Evolutionary conservation across 2,329 filamentous ascomycete genomes (phyloP), one percentile per base, ranked within the genome.

Genomic region (Hymenoscyphus scutula): DNA sequence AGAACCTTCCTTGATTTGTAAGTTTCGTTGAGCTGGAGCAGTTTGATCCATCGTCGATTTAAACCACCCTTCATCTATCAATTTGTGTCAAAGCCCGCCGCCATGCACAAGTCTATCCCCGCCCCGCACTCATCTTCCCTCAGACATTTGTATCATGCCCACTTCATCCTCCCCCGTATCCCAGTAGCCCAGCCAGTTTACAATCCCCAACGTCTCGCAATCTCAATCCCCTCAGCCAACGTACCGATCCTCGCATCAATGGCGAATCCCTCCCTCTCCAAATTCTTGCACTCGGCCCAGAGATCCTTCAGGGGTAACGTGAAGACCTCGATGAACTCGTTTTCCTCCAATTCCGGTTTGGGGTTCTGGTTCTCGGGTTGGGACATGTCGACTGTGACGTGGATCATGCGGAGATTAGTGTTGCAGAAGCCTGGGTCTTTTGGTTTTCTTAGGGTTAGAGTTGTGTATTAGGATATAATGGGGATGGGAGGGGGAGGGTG

Each of bases 401-500:
- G 80, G 2, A 83, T 74, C 75, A 82, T 82, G 38, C 82, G 81
- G 51, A 87, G 76, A 69, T 88, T 89, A 5, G 86, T 88, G 72
- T 87, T 88, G 74, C 84, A 88, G 73, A 89, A 87, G 11, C 84
- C 85, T 3, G 85, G 84, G 71, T 87, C 81, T 81, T 62, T n/a
- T n/a, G n/a, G n/a, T n/a, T n/a, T n/a, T n/a, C n/a, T n/a, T n/a
- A n/a, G n/a, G n/a, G n/a, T n/a, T n/a, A n/a, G n/a, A n/a, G n/a
- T n/a, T n/a, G n/a, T n/a, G n/a, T n/a, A n/a, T n/a, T n/a, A n/a
- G n/a, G n/a, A n/a, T n/a, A n/a, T n/a, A n/a, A n/a, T n/a, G n/a
- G n/a, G n/a, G n/a, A n/a, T 56, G 32, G 17, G 48, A 38, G 53
- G 32, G 30, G 41, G n/a, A 57, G 32, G 32, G 4, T 13, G 8